These are phyloP conservation scores for Hypoxylon perforatum DNA, from an alignment of 495 filamentous ascomycete genomes.

Conservation along the genomic window DNA sequence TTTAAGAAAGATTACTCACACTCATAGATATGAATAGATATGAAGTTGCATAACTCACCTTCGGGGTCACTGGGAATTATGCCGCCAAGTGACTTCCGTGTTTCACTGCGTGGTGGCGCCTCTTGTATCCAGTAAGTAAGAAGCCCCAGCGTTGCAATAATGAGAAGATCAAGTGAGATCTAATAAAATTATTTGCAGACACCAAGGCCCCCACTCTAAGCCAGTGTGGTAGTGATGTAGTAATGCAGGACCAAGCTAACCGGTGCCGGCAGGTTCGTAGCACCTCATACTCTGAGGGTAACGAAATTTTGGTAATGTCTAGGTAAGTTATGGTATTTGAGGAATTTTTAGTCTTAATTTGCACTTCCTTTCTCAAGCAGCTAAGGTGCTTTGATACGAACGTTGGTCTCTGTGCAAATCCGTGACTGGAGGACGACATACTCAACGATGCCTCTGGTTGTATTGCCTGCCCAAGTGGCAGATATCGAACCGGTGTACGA, in stretches of 20 bases:
- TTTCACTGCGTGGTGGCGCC: not conserved
- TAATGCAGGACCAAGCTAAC: conserved; percentile 24
- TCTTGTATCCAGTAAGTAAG: conserved; percentile 1
- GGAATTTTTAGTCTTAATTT: not conserved
- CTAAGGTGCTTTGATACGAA: not conserved
- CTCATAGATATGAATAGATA: no score
- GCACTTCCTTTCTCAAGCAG: conserved; percentile 4
- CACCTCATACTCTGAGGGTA: not conserved
- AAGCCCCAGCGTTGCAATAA: conserved; percentile 8
- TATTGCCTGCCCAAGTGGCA: conserved; percentile 55
- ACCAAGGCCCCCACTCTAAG: conserved; percentile 10
- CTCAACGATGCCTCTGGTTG: conserved; percentile 46
- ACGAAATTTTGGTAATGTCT: conserved; percentile 1
- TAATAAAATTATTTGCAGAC: conserved; percentile 20
- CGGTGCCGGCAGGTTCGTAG: conserved; percentile 10
- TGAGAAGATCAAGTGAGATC: conserved; percentile 3
- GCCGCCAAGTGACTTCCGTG: not conserved
- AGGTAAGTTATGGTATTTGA: conserved; percentile 9
- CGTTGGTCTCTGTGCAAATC: not conserved
- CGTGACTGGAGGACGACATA: not conserved
- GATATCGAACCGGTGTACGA: conserved; percentile 55
- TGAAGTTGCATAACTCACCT: no score
- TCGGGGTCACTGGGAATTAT: conserved; percentile 6
- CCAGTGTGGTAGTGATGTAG: conserved; percentile 21
- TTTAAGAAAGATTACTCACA: no score